These are phyloP conservation scores for Fomitopsis pulvina DNA, from an alignment of 768 basidiomycete genomes.

Conservation along the genomic window DNA sequence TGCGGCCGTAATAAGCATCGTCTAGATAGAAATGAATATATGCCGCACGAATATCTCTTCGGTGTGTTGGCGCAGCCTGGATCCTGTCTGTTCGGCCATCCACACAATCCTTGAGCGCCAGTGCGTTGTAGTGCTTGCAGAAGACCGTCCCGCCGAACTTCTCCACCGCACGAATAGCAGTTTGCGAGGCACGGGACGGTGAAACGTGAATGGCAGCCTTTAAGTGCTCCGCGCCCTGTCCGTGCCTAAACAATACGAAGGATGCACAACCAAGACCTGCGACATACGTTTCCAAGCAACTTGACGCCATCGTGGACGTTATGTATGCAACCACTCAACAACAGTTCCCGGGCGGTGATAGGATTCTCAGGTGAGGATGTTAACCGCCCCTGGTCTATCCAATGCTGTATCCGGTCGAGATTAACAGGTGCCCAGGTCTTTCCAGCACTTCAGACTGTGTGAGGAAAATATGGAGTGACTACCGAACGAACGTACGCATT, in stretches of 20 bases:
- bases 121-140: slow-evolving; percentile 87
- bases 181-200: slow-evolving; percentile 80
- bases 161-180: slow-evolving; percentile 83
- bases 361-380: slow-evolving; percentile 71
- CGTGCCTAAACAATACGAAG: background rate
- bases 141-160: slow-evolving; percentile 73
- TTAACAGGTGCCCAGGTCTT: slow-evolving; percentile 81
- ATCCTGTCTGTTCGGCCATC: slow-evolving; percentile 64
- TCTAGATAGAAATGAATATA: slow-evolving; percentile 2
- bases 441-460: slow-evolving; percentile 36
- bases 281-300: slow-evolving; percentile 71
- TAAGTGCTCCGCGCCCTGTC: slow-evolving; percentile 60
- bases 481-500: slow-evolving; percentile 62
- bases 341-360: slow-evolving; percentile 81
- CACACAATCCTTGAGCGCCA: slow-evolving; percentile 75
- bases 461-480: background rate
- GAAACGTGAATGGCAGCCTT: slow-evolving; percentile 71
- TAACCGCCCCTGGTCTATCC: slow-evolving; percentile 83
- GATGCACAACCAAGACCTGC: background rate
- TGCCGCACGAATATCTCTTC: slow-evolving; percentile 27
- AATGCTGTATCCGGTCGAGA: slow-evolving; percentile 81
- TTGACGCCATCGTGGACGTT: slow-evolving; percentile 89
- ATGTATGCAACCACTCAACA: slow-evolving; percentile 86
- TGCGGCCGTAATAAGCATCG: slow-evolving; percentile 21
- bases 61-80: slow-evolving; percentile 77